Conservation (phyloP, 176 grass and related monocot genomes). For the Musa beccarii region DNA sequence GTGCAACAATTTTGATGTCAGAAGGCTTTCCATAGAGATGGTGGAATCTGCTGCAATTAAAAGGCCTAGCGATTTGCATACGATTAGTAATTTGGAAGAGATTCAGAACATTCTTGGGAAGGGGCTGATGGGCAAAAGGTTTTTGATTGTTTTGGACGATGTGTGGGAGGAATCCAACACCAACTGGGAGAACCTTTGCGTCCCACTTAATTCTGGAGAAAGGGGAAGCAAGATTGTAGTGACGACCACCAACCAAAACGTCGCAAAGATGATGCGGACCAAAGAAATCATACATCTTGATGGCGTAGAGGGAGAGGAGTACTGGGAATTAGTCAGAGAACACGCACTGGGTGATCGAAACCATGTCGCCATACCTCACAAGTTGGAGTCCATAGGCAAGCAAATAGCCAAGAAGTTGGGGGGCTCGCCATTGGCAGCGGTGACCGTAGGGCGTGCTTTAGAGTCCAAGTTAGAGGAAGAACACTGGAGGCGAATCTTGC, state of each 20-base stretch:
- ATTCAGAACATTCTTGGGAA: background rate
- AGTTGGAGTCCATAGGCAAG: background rate
- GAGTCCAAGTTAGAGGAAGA: background rate
- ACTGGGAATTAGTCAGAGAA: constrained; percentile 1
- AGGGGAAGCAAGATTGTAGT: background rate
- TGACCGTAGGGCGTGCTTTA: background rate
- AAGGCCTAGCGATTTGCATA: background rate
- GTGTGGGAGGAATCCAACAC: background rate
- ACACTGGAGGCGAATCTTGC: background rate
- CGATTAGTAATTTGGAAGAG: background rate
- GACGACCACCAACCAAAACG: constrained; percentile 1
- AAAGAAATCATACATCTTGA: constrained; percentile 3
- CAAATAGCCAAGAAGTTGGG: constrained; percentile 6
- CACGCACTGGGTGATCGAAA: constrained; percentile 12
- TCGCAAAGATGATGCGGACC: background rate
- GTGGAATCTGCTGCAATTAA: background rate
- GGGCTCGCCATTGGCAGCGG: constrained; percentile 9
- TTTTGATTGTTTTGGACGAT: constrained; percentile 1
- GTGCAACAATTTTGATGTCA: background rate
- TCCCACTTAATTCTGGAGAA: background rate
- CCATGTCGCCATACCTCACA: constrained; percentile 9
- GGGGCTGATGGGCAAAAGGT: background rate
- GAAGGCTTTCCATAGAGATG: background rate
- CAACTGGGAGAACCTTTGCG: background rate
- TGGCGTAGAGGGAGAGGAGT: background rate